Evolutionary conservation across 306 rosid genomes (phyloP).

Genomic region (Dalbergia oliveri): DNA sequence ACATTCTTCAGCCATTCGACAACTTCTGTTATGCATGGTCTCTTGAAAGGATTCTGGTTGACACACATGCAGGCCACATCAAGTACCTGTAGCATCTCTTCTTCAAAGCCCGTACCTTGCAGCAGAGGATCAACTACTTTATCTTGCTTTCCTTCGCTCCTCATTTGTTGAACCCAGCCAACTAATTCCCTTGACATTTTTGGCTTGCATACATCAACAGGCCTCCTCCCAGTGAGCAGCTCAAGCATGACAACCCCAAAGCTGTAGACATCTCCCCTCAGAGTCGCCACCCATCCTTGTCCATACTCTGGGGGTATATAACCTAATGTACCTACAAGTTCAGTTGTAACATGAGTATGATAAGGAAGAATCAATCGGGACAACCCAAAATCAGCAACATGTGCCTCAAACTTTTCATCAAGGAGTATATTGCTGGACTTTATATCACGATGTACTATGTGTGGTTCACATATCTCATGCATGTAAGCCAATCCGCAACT

Average conservation of each 20-base stretch:
- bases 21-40: conserved; percentile 88
- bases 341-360: conserved; percentile 97
- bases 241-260: conserved; percentile 97
- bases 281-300: conserved; percentile 97
- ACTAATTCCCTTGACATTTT: conserved; percentile 80
- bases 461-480: conserved; percentile 92
- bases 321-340: conserved; percentile 97
- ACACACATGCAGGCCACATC: conserved; percentile 94
- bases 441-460: conserved; percentile 93
- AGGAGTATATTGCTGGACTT: conserved; percentile 96
- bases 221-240: conserved; percentile 87
- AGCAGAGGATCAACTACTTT: conserved; percentile 75
- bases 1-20: conserved; percentile 83
- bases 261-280: conserved; percentile 94
- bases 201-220: conserved; percentile 87
- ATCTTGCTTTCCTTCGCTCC: conserved; percentile 76
- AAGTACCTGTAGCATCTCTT: conserved; percentile 80
- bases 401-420: conserved; percentile 82
- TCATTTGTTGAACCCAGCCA: conserved; percentile 85
- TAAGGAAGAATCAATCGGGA: conserved; percentile 89
- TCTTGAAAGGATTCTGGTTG: conserved; percentile 78
- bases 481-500: conserved; percentile 84
- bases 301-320: conserved; percentile 98
- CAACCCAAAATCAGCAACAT: conserved; percentile 92
- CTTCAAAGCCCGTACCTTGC: conserved; percentile 78